Evolutionary conservation across 2,329 filamentous ascomycete genomes (phyloP), one percentile per base, ranked within the genome.

Genomic region (Verticillium zaregamsianum): DNA sequence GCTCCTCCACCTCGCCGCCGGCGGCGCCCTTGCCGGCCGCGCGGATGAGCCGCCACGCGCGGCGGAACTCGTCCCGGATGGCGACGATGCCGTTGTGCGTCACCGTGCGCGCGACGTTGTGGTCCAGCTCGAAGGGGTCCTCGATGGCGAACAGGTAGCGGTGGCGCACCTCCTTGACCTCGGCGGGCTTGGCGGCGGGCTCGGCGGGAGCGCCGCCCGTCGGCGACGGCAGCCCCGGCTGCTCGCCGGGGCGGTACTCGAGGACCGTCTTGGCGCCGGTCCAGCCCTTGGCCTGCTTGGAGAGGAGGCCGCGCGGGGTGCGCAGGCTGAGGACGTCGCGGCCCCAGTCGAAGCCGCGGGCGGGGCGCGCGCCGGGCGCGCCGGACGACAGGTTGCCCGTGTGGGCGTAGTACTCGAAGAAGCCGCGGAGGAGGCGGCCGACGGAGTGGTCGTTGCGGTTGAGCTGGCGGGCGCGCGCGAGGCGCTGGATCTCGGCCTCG

Each of bases 81-180:
- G 89, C 84, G 1, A 91, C 88, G 65, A 96, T 91, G 2, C 92
- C 92, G 63, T 88, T 85, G 69, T 94, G 90, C 7, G 90, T 93
- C 1, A 97, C 92, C 0, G 92, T 96, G 58, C 92, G 82, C 3
- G 91, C 93, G 37, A 97, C 90, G 68, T 97, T 97, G 75, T 97
- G 92, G 49, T 92, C 88, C 2, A 88, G 76, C 77, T 97, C 92
- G 69, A 97, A 97, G 0, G 93, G 93, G 72, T 97, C 93, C 72
- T 97, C 93, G 63, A 97, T 93, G 35, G 92, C 91, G 66, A 97
- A 90, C 5, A 97, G 82, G 72, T 92, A 96, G 14, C 92, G 86
- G 69, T 93, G 86, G 2, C 90, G 86, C 15, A 94, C 83, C 69
- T 93, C 90, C 67, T 90, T 91, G 58, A 84, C 69, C 35, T 83